Evolutionary conservation across 371 early-diverging fungal genomes (phyloP).

Genomic region (Mucor racemosus): DNA sequence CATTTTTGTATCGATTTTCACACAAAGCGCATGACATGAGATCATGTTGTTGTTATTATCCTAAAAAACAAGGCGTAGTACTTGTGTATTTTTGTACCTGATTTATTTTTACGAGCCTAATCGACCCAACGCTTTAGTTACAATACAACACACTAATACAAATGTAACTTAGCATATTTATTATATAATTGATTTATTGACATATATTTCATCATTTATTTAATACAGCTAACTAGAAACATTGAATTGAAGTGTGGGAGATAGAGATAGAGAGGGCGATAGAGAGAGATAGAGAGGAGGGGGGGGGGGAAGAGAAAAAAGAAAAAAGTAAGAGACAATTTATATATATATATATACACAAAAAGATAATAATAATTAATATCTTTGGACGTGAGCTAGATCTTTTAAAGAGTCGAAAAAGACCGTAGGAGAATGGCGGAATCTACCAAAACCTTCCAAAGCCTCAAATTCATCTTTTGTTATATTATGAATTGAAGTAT

Average conservation of each 20-base stretch:
- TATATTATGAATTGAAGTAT: constrained; percentile 14
- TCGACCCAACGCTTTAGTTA: background rate
- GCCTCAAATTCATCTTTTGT: constrained; percentile 52
- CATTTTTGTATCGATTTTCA: constrained; percentile 5
- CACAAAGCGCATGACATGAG: constrained; percentile 21
- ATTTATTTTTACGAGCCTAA: background rate
- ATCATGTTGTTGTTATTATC: constrained; percentile 14
- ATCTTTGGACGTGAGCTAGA: constrained; percentile 11
- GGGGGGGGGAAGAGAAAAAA: background rate
- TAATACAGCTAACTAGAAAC: background rate
- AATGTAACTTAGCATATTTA: background rate
- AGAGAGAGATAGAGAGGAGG: background rate
- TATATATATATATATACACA: background rate
- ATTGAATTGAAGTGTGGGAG: background rate
- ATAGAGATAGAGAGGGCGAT: background rate
- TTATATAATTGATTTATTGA: background rate
- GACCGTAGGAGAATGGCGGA: constrained; percentile 30
- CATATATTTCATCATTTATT: background rate
- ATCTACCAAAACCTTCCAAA: constrained; percentile 40
- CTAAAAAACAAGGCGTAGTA: background rate
- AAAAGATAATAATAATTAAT: constrained; percentile 4
- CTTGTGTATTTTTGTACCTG: constrained; percentile 8
- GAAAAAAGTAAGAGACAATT: background rate
- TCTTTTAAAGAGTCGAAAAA: constrained; percentile 32
- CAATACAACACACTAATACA: background rate